Evolutionary conservation across 2,329 filamentous ascomycete genomes (phyloP).

Genomic region (Paramyrothecium roridum): DNA sequence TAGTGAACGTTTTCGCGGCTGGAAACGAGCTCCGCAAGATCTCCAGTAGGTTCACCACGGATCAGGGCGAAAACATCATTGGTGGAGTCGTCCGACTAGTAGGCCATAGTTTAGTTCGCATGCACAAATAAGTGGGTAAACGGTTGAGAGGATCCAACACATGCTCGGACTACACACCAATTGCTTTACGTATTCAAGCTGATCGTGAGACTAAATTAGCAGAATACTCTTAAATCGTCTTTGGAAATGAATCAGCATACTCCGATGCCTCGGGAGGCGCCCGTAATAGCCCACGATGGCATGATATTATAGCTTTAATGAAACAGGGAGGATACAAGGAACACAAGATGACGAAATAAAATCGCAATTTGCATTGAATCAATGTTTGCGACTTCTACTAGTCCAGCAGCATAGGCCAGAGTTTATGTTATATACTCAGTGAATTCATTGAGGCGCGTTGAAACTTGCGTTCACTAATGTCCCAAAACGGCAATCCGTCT

Average conservation of each 20-base stretch:
- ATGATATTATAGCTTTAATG: background rate
- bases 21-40: slow-evolving; percentile 7
- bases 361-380: too few relatives aligned
- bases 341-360: too few relatives aligned
- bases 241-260: background rate
- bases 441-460: too few relatives aligned
- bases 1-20: slow-evolving; percentile 30
- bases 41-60: background rate
- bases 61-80: background rate
- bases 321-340: too few relatives aligned
- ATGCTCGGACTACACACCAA: background rate
- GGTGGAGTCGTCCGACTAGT: background rate
- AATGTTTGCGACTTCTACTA: too few relatives aligned
- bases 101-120: too few relatives aligned
- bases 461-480: too few relatives aligned
- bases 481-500: too few relatives aligned
- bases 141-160: background rate
- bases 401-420: too few relatives aligned
- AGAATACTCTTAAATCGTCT: background rate
- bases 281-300: slow-evolving; percentile 11
- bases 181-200: background rate
- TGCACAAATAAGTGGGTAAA: too few relatives aligned
- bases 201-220: background rate
- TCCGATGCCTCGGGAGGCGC: slow-evolving; percentile 11
- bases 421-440: too few relatives aligned